These are phyloP conservation scores for Eremothecium cymbalariae DNA, from an alignment of 1,139 yeast genomes.

Conservation along the genomic window DNA sequence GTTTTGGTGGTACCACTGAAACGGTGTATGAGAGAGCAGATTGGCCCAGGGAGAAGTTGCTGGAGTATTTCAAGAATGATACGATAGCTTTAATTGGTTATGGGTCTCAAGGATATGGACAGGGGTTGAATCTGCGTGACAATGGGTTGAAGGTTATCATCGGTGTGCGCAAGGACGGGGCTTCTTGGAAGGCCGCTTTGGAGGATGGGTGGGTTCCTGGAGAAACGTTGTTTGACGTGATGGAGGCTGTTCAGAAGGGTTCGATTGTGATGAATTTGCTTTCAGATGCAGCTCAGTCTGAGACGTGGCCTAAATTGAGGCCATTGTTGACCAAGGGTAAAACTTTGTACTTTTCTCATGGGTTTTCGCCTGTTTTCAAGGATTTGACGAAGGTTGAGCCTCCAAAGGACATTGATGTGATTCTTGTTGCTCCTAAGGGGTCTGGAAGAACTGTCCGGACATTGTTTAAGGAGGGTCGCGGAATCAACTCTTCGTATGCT, in stretches of 20 bases:
- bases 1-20: conserved; percentile 94
- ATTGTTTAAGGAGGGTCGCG: conserved; percentile 99
- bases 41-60: conserved; percentile 98
- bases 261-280: conserved; percentile 94
- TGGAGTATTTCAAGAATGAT: conserved; percentile 95
- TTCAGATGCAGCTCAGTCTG: conserved; percentile 99
- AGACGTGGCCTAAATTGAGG: conserved; percentile 83
- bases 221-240: conserved; percentile 90
- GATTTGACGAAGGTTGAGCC: conserved; percentile 93
- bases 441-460: conserved; percentile 99
- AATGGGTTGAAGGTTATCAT: conserved; percentile 94
- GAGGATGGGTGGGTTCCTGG: conserved; percentile 99
- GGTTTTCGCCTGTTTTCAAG: conserved; percentile 98
- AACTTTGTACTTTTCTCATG: conserved; percentile 98
- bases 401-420: conserved; percentile 91
- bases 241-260: conserved; percentile 88
- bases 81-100: conserved; percentile 96
- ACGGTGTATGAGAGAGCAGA: conserved; percentile 96
- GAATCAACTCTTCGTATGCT: conserved; percentile 98
- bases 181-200: conserved; percentile 98
- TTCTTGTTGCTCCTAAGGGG: conserved; percentile 99
- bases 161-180: conserved; percentile 98
- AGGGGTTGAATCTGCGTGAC: conserved; percentile 98
- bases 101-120: conserved; percentile 99
- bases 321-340: conserved; percentile 94